Evolutionary conservation across 192 early-diverging fungal genomes (phyloP), one percentile per base, ranked within the genome.

Genomic region (Haplosporangium gracile): DNA sequence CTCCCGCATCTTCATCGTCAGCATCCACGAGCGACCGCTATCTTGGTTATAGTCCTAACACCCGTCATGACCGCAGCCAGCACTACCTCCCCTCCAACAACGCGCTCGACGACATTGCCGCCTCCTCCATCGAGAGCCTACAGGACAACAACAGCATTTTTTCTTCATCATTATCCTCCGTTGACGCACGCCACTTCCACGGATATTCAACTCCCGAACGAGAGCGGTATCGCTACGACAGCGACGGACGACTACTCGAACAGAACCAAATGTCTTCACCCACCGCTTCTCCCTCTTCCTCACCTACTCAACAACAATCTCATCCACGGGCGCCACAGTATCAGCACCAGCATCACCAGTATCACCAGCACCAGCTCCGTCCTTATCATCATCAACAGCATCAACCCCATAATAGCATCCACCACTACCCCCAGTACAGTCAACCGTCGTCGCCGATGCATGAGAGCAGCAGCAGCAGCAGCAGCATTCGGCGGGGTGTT

Each of bases 41-140:
- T 75, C 79, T 24, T 26, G 72, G 79, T 4, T 79, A 71, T 16
- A 72, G 36, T 51, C 77, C 77, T 9, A 72, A 53, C 43, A 42
- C 63, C 22, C 71, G 70, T 4, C 53, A 65, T 10, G 32, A 45
- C 45, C 71, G 42, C 40, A 72, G 71, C 43, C 71, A 34, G 26
- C 70, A 80, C 78, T 47, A 68, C 60, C 34, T 32, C 8, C 7
- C n/a, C 13, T 57, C 53, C 20, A 40, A 7, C 5, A 68, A 51
- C 36, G 39, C 16, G 1, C 34, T 26, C 16, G 6, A 70, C 18
- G 70, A 34, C 20, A 34, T 34, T 34, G 68, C 32, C 26, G 18
- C 38, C 18, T 38, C 39, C 39, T 38, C 70, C 15, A 32, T 9
- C 22, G 70, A 65, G 60, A 65, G 60, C 60, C 60, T 29, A 32